Conservation (phyloP, 805 yeast species). For the Pachysolen tannophilus region DNA sequence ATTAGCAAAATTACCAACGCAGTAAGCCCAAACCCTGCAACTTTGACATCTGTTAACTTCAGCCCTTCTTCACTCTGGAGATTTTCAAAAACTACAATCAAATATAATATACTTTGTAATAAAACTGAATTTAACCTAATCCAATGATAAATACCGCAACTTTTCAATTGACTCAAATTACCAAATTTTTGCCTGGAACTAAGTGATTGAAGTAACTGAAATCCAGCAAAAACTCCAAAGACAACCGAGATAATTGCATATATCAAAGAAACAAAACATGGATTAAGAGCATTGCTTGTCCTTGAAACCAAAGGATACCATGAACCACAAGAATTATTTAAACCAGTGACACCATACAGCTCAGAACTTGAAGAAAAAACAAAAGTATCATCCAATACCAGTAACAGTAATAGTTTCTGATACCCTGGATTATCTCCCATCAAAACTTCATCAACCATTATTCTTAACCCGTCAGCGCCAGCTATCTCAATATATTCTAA, state of each 20-base stretch:
- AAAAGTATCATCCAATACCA: too few species aligned
- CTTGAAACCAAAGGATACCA: constrained; percentile 17
- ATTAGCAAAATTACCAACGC: constrained; percentile 14
- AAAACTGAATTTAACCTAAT: constrained; percentile 6
- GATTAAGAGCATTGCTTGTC: constrained; percentile 19
- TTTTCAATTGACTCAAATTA: background rate
- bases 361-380: too few species aligned
- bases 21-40: constrained; percentile 9
- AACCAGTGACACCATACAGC: too few species aligned
- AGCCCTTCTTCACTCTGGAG: background rate
- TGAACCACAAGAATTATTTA: constrained; percentile 10
- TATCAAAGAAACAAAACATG: constrained; percentile 21
- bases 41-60: constrained; percentile 2
- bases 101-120: constrained; percentile 7
- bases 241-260: constrained; percentile 8
- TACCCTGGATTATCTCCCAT: too few species aligned
- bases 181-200: constrained; percentile 5
- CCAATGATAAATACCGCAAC: constrained; percentile 5
- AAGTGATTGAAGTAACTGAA: constrained; percentile 12
- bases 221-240: constrained; percentile 13
- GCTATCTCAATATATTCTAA: too few species aligned
- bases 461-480: too few species aligned
- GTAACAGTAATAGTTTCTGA: too few species aligned
- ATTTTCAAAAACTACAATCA: constrained; percentile 2
- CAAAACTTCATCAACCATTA: too few species aligned